Conservation (phyloP, 2,329 filamentous ascomycete species). For the Polytolypa hystricis region DNA sequence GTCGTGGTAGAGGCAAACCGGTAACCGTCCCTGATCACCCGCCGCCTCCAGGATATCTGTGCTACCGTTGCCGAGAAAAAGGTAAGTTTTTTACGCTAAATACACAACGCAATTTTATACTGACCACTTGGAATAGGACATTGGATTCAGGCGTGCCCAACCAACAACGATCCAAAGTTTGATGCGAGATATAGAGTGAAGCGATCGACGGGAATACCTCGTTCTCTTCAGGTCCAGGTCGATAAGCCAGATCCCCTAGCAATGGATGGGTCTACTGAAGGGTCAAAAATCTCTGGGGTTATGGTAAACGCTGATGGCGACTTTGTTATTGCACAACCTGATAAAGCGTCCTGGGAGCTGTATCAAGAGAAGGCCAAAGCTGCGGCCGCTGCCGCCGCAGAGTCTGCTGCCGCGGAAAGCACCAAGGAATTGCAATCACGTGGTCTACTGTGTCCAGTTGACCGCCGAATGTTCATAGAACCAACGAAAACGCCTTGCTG, state of each 20-base stretch:
- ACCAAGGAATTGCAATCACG: conserved; percentile 80
- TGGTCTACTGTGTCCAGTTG: conserved; percentile 86
- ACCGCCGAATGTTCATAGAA: conserved; percentile 96
- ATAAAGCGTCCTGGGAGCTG: conserved; percentile 92
- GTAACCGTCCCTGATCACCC: conserved; percentile 81
- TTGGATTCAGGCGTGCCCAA: conserved; percentile 96
- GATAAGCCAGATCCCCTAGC: conserved; percentile 73
- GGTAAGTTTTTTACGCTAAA: conserved; percentile 33
- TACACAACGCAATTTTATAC: conserved; percentile 8
- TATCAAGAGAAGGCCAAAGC: conserved; percentile 91
- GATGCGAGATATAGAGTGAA: conserved; percentile 90
- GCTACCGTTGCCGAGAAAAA: conserved; percentile 91
- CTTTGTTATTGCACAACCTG: conserved; percentile 91
- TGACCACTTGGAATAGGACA: conserved; percentile 48
- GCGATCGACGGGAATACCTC: conserved; percentile 90
- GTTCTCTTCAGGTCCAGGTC: conserved; percentile 88
- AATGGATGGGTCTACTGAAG: conserved; percentile 65
- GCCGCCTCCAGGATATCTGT: conserved; percentile 87
- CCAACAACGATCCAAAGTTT: conserved; percentile 95
- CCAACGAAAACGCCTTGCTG: conserved; percentile 99
- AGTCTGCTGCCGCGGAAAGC: conserved; percentile 63
- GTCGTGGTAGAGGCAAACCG: conserved; percentile 26
- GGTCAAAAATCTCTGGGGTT: conserved; percentile 72
- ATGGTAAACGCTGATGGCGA: conserved; percentile 98
- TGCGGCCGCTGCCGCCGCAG: conserved; percentile 68